Base-by-base conservation (phyloP, 495 filamentous ascomycete genomes). In the Penicillium alfredii region DNA sequence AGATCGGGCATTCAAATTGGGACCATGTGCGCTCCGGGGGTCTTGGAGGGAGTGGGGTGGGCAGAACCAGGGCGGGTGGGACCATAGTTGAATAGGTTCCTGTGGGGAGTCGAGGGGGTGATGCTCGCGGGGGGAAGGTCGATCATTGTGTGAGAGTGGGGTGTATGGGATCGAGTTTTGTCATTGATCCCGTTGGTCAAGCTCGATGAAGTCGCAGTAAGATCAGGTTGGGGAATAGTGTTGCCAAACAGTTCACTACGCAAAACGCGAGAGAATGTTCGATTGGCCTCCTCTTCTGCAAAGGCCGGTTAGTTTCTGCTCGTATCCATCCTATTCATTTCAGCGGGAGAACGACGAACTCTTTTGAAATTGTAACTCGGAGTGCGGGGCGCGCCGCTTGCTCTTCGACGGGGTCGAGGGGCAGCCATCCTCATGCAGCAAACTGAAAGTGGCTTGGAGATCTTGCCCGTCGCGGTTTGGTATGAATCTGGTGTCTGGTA, bases 1-100 rank as follows among this genome's bases (percentile, higher is more conserved):
- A 3, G 92, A 88, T 33, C 81, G 75, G 8, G 84, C 76, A 56
- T 98, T 86, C 13, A 96, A 61, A 52, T 93, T 94, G 4, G 82
- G 79, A 6, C 80, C 86, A 63, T 90, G 82, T 20, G 84, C 73
- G 45, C 84, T 90, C 50, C 88, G 82, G 92, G 89, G 0, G 92
- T 97, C 61, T 87, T 82, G 9, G 82, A 86, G 11, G 88, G 88
- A 3, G 88, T 94, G 0, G 81, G 84, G 30, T 88, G 84, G 4
- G 77, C 78, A 16, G 79, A 81, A 35, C 78, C 72, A 46, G 74
- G 74, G 12, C 85, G 77, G 8, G 87, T 86, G 8, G 87, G 88
- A 49, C 86, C 81, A 47, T 93, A 98, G 32, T 83, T 84, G 60
- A 98, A 96, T 22, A 98, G 77, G 52, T 96, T 97, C 66, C 96